Conservation (phyloP, 2,329 filamentous ascomycete species). For the Aureobasidium subglaciale region DNA sequence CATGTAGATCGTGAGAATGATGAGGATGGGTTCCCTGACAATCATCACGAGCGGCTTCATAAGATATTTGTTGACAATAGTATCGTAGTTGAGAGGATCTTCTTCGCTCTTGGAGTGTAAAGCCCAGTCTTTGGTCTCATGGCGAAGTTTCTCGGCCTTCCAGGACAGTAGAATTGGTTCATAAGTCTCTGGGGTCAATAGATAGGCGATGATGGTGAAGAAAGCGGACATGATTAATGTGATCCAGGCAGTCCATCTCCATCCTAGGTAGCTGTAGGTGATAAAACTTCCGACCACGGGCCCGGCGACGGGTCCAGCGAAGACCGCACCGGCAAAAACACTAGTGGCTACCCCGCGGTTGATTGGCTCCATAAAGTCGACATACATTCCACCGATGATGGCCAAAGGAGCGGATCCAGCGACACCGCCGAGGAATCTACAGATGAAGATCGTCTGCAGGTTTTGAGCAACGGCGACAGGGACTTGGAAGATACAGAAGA, state of each 20-base stretch:
- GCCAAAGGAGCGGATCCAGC: constrained; percentile 45
- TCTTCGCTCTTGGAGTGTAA: constrained; percentile 32
- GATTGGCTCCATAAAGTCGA: constrained; percentile 43
- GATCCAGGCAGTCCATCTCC: constrained; percentile 26
- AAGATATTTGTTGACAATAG: constrained; percentile 13
- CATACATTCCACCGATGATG: constrained; percentile 41
- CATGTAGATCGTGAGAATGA: constrained; percentile 24
- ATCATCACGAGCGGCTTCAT: constrained; percentile 20
- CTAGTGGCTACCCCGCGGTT: constrained; percentile 28
- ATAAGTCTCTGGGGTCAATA: constrained; percentile 47
- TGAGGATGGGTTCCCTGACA: constrained; percentile 20
- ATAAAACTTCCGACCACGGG: constrained; percentile 26
- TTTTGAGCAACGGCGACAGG: constrained; percentile 47
- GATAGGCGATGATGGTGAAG: constrained; percentile 35
- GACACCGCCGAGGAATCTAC: constrained; percentile 46
- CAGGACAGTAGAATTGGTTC: constrained; percentile 40
- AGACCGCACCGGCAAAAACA: constrained; percentile 26
- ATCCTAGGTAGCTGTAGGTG: constrained; percentile 23
- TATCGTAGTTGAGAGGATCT: not conserved
- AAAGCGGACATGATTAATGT: constrained; percentile 32
- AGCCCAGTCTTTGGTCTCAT: constrained; percentile 43
- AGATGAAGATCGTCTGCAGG: constrained; percentile 46
- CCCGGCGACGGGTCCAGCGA: constrained; percentile 25
- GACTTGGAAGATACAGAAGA: constrained; percentile 48
- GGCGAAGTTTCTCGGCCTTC: constrained; percentile 40